phyloP scores from a whole-genome alignment of 1,139 yeast genomes.

The Scheffersomyces quercinus region DNA sequence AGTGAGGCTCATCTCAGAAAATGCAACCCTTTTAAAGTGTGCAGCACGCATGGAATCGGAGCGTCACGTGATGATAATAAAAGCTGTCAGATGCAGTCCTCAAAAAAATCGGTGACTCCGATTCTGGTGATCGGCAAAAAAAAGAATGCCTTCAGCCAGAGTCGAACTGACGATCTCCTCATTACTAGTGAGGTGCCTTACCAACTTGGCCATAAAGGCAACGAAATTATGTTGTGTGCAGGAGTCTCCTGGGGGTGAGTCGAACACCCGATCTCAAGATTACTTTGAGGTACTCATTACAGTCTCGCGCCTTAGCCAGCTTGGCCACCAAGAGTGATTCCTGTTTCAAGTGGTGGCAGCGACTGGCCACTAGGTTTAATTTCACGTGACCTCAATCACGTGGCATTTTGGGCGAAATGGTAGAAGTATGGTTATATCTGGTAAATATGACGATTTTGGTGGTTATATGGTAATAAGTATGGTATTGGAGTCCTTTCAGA shows the following conservation, averaged over 20 bases:
- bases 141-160: conserved; percentile 12
- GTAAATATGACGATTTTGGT: neutral
- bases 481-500: too few relatives aligned
- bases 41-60: too few relatives aligned
- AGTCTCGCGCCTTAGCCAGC: conserved; percentile 85
- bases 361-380: too few relatives aligned
- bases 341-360: neutral
- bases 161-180: conserved; percentile 84
- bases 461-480: neutral
- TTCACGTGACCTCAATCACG: neutral
- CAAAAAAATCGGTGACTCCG: too few relatives aligned
- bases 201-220: conserved; percentile 63
- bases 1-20: too few relatives aligned
- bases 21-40: too few relatives aligned
- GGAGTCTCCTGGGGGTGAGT: conserved; percentile 75
- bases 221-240: neutral
- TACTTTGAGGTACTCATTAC: conserved; percentile 35
- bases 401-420: neutral
- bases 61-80: too few relatives aligned
- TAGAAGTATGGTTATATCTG: neutral
- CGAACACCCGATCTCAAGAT: conserved; percentile 87
- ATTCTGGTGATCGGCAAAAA: conserved; percentile 7
- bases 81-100: too few relatives aligned
- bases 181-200: conserved; percentile 89
- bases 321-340: conserved; percentile 66